phyloP scores from a whole-genome alignment of 139 green algal genomes.

The Volvox reticuliferus region DNA sequence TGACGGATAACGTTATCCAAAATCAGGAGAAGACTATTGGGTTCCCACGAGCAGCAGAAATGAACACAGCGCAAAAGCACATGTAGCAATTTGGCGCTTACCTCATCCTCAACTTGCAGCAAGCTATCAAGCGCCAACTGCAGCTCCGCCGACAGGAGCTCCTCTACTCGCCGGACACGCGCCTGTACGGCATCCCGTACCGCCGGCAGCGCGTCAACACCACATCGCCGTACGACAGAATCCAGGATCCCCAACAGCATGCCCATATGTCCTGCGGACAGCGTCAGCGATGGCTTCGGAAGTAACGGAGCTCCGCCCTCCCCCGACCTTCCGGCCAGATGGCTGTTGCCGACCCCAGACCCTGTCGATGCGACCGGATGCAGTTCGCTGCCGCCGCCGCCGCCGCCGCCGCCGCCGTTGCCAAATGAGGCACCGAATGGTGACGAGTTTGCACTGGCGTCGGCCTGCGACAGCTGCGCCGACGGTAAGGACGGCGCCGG shows the following conservation, averaged over 20 bases:
- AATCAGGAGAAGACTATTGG: too few relatives aligned
- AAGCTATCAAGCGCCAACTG: neutral
- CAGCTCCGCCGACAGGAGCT: neutral
- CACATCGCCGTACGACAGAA: neutral
- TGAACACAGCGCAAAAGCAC: too few relatives aligned
- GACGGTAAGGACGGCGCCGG: neutral
- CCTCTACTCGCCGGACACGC: neutral
- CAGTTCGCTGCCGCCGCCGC: neutral
- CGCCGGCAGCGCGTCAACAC: neutral
- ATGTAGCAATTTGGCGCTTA: neutral
- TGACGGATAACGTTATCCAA: too few relatives aligned
- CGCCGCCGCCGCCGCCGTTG: neutral
- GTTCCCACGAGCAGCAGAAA: too few relatives aligned
- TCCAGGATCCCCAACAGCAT: constrained; percentile 14
- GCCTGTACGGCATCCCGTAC: neutral
- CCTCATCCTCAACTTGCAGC: neutral
- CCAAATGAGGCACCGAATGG: neutral
- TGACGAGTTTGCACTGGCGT: neutral
- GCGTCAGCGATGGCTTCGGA: neutral
- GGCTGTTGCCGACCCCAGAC: neutral
- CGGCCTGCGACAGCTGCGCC: neutral
- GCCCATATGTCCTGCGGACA: neutral
- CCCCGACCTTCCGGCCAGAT: neutral
- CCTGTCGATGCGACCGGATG: neutral
- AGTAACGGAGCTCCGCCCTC: neutral